Base-by-base conservation (phyloP, 176 grass and related monocot genomes). In the Areca catechu region DNA sequence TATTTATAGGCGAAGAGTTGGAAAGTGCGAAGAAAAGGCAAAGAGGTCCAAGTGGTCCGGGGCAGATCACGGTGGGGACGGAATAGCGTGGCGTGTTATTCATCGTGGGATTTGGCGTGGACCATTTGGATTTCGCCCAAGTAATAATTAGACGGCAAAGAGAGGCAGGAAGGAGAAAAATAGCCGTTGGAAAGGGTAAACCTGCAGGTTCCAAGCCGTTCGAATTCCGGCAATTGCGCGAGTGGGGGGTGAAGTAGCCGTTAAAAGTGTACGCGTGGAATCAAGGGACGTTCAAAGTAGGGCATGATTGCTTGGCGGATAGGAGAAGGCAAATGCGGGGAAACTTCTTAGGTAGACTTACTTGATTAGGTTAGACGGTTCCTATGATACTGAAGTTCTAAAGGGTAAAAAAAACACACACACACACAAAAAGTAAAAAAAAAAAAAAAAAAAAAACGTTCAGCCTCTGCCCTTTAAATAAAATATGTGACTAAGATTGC, bases 381-480 rank as follows among this genome's bases (percentile, higher is more conserved):
- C 81, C 87, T 77, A 24, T 92, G 71, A 83, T 98, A 87, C 69
- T 92, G 87, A 63, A 98, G 84, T 75, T 98, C 93, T 98, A 50
- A 27, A 77, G 5, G 22, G 57, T 6, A 22, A 61, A 20, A 22
- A 49, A n/a, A n/a, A n/a, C n/a, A n/a, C n/a, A n/a, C n/a, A n/a
- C n/a, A n/a, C n/a, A n/a, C n/a, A n/a, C n/a, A n/a, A n/a, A n/a
- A n/a, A n/a, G n/a, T n/a, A n/a, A 22, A 61, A 20, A 22, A 49
- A 22, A 61, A 20, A 22, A 49, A 22, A 61, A 20, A 22, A 49
- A 4, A 25, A 72, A 52, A 19, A 63, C 0, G 30, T 34, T 34
- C 30, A 1, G 30, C 9, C 7, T 9, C 30, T 34, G 30, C 7
- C 0, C 7, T 9, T 34, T 10, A 34, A 34, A 34, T 7, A 7